Evolutionary conservation across 2,329 filamentous ascomycete genomes (phyloP), one percentile per base, ranked within the genome.

Genomic region (Paecilomyces niveus): DNA sequence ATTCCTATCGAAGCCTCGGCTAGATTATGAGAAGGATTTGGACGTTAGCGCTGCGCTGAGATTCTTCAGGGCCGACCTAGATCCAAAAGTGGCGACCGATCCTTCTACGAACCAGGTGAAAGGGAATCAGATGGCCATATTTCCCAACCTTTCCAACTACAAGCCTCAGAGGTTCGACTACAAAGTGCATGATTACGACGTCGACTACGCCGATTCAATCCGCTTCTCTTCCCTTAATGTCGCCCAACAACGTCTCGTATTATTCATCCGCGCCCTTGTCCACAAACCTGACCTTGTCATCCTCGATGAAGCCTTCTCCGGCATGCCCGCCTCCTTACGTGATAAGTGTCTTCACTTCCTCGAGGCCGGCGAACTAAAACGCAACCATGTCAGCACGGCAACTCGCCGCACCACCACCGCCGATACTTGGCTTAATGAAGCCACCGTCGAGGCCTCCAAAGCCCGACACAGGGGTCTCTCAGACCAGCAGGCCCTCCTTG

Each of bases 261-360:
- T 99, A 1, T 92, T 97, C 72, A 78, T 97, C 11, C 85, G 92
- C 1, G 88, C 91, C 8, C 79, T 93, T 54, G 84, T 95, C 70
- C 92, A 93, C 74, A 84, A 84, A 60, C 88, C 90, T 0, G 90
- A 94, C 65, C 82, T 96, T 51, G 83, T 96, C 2, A 87, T 96
- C 18, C 81, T 96, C 0, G 92, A 96, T 68, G 92, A 96, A 76
- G 88, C 92, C 0, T 95, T 93, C 58, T 90, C 89, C 53, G 90
- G 91, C 55, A 92, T 96, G 83, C 88, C 93, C 63, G 87, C 89
- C 29, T 81, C 80, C 0, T 85, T 94, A 7, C 82, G 93, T n/a
- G 89, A 96, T 71, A 92, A 92, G 69, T 97, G 92, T 67, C 83
- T 94, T 59, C 75, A 88, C 0, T 96, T 96, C 73, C 83, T 99